Evolutionary conservation across 2,329 filamentous ascomycete genomes (phyloP), one percentile per base, ranked within the genome.

Genomic region (Apiospora sp.): DNA sequence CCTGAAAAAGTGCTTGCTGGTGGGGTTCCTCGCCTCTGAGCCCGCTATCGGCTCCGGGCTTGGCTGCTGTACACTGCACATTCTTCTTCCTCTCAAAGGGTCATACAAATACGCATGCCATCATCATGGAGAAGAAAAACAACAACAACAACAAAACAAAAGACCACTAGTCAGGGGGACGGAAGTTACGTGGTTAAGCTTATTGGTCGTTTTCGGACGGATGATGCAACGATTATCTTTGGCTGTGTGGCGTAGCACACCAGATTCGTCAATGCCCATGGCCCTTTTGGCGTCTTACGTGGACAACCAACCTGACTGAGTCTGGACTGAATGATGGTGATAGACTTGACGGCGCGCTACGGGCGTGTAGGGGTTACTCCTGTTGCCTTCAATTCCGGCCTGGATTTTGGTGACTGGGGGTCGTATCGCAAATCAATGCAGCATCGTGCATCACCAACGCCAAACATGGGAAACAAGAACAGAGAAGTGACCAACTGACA

Each of bases 251-350:
- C 54, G 54, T 37, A 61, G 54, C 30, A n/a, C 54, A 10, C 54
- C 54, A 61, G 54, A 37, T 61, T 61, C 30, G 54, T 61, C 54
- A 37, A 61, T 61, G 54, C 14, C 24, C 7, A 37, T 61, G 46
- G 8, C 8, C 46, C 22, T 37, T 61, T 61, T n/a, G 30, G 54
- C 54, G 58, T 41, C 34, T 64, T 41, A 64, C 58, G 58, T 64
- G 58, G 34, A 64, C 58, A 4, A 41, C 58, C 58, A n/a, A n/a
- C 27, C 27, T 30, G 27, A 30, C 27, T 30, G 27, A 30, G 27
- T 30, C 27, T 30, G 27, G 27, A 30, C 30, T 12, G n/a, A 8
- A 2, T 37, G 46, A 12, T 41, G 58, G 3, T 41, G 30, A 41
- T 16, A 34, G 4, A 13, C 58, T 22, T n/a, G 58, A 13, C 19